phyloP scores from a whole-genome alignment of 441 rosid genomes.

The Brassica balearica region DNA sequence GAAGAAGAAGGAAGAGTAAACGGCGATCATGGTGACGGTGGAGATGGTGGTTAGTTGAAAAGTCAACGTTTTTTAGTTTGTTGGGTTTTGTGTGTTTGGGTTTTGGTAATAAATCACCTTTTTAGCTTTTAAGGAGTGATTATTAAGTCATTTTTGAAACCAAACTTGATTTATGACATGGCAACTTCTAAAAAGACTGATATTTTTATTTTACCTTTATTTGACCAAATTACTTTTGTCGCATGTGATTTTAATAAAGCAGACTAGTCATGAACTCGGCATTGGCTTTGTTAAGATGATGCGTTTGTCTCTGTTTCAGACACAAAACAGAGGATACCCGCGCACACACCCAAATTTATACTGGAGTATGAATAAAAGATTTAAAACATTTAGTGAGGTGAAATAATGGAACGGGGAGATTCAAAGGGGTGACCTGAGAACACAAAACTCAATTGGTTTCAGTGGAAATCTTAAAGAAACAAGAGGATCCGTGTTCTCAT shows the following conservation, averaged over 20 bases:
- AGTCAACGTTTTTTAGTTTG: slow-evolving; percentile 27
- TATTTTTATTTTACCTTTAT: neutral
- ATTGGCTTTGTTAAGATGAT: neutral
- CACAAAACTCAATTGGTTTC: slow-evolving; percentile 34
- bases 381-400: neutral
- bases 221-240: neutral
- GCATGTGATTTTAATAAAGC: neutral
- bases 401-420: slow-evolving; percentile 2
- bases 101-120: neutral
- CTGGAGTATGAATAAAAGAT: neutral
- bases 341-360: neutral
- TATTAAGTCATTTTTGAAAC: slow-evolving; percentile 33
- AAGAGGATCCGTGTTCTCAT: slow-evolving; percentile 36
- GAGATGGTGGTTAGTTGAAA: slow-evolving; percentile 23
- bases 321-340: slow-evolving; percentile 7
- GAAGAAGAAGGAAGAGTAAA: slow-evolving; percentile 41
- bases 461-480: neutral
- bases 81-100: slow-evolving; percentile 9
- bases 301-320: slow-evolving; percentile 9
- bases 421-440: slow-evolving; percentile 49
- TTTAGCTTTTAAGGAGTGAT: slow-evolving; percentile 25
- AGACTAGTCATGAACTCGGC: slow-evolving; percentile 8
- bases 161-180: slow-evolving; percentile 33
- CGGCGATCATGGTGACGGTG: slow-evolving; percentile 43
- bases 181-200: slow-evolving; percentile 10